A percentile compares a stretch with the other conserved stretches of the same genome.
Evolutionary conservation across 2,329 filamentous ascomycete genomes (phyloP).

Genomic region (Talaromyces piceae): DNA sequence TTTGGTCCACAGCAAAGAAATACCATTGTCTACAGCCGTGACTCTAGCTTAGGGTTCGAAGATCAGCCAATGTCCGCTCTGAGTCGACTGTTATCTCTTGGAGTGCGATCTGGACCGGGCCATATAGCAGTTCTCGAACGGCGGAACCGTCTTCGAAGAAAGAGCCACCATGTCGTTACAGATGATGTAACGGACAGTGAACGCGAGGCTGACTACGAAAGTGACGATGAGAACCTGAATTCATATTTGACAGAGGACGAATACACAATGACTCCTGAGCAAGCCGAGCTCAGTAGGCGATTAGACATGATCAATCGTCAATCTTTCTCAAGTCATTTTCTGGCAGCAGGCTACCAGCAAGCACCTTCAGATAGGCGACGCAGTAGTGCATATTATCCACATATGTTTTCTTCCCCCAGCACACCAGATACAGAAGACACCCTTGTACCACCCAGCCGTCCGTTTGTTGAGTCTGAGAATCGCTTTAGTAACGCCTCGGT

Average conservation of each 20-base stretch:
- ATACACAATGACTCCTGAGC: slow-evolving; percentile 29
- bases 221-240: slow-evolving; percentile 21
- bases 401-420: slow-evolving; percentile 21
- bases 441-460: slow-evolving; percentile 21
- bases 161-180: slow-evolving; percentile 5
- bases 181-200: slow-evolving; percentile 23
- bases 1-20: slow-evolving; percentile 32
- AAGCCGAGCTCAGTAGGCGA: slow-evolving; percentile 24
- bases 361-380: background rate
- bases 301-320: slow-evolving; percentile 14
- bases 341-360: slow-evolving; percentile 20
- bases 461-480: slow-evolving; percentile 24
- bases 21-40: slow-evolving; percentile 33
- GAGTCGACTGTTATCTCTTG: slow-evolving; percentile 32
- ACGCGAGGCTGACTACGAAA: slow-evolving; percentile 32
- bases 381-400: slow-evolving; percentile 1
- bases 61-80: slow-evolving; percentile 25
- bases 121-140: slow-evolving; percentile 17
- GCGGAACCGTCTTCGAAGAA: slow-evolving; percentile 7
- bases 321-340: slow-evolving; percentile 2
- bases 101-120: slow-evolving; percentile 34
- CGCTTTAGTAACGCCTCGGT: slow-evolving; percentile 38
- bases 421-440: slow-evolving; percentile 26
- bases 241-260: slow-evolving; percentile 33
- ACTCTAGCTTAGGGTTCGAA: slow-evolving; percentile 26